Conservation (phyloP, 371 early-diverging fungal genomes). For the Dinochytrium kinnereticum region DNA sequence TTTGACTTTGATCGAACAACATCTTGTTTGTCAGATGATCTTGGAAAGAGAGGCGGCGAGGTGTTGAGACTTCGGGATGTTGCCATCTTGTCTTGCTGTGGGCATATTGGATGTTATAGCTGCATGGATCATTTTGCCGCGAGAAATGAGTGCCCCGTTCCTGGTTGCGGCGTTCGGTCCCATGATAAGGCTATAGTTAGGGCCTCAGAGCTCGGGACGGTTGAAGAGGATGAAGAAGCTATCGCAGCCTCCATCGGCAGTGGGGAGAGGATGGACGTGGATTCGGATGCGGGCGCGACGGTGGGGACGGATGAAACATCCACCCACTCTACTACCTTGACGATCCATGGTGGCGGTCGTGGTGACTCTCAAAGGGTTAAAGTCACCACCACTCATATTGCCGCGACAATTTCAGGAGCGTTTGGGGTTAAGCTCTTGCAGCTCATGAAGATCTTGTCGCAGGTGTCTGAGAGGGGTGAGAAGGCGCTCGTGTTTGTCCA, state of each 20-base stretch:
- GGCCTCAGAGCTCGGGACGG: slow-evolving; percentile 27
- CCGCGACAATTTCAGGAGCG: slow-evolving; percentile 15
- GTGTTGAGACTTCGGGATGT: slow-evolving; percentile 25
- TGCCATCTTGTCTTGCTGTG: slow-evolving; percentile 49
- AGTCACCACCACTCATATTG: background rate
- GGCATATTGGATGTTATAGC: slow-evolving; percentile 40
- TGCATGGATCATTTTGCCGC: slow-evolving; percentile 37
- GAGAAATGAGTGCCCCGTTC: slow-evolving; percentile 33
- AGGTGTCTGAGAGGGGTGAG: slow-evolving; percentile 24
- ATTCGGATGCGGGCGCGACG: background rate
- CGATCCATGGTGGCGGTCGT: background rate
- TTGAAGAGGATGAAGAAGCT: background rate
- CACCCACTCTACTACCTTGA: background rate
- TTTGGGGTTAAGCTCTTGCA: slow-evolving; percentile 42
- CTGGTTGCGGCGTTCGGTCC: slow-evolving; percentile 37
- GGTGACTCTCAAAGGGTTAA: slow-evolving; percentile 7
- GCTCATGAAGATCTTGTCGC: slow-evolving; percentile 33
- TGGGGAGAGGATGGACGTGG: slow-evolving; percentile 2
- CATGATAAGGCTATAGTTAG: slow-evolving; percentile 40
- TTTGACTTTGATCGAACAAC: background rate
- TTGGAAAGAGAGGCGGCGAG: background rate
- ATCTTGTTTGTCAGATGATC: slow-evolving; percentile 16
- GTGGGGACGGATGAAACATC: background rate
- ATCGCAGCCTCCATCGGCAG: background rate
- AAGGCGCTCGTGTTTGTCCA: slow-evolving; percentile 47